A percentile compares a stretch with the other conserved stretches of the same genome.
phyloP scores from a whole-genome alignment of 306 rosid genomes.

The Castanospermum australe region DNA sequence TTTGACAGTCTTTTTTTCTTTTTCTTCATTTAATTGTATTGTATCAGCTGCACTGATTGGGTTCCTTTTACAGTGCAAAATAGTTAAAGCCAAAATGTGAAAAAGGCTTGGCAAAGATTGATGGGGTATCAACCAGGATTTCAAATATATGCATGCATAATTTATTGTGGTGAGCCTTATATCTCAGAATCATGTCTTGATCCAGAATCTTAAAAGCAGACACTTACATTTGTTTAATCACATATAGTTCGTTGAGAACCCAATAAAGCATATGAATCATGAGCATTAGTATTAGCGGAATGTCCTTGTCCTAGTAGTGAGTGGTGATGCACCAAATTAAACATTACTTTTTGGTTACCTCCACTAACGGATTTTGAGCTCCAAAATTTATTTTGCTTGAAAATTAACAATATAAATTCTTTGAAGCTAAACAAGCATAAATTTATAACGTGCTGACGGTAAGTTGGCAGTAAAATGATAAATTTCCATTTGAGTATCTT shows the following conservation, averaged over 20 bases:
- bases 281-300: not conserved
- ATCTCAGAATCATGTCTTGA: conserved; percentile 10
- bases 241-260: not conserved
- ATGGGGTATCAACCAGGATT: conserved; percentile 24
- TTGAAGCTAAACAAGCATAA: not conserved
- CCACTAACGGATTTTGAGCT: not conserved
- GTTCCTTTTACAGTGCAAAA: conserved; percentile 6
- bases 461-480: not conserved
- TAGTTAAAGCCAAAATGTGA: conserved; percentile 16
- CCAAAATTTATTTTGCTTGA: not conserved
- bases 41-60: conserved; percentile 16
- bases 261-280: conserved; percentile 10
- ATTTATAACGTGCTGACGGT: not conserved
- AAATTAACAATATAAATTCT: not conserved
- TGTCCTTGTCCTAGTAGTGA: not conserved
- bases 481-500: not conserved
- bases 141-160: not conserved
- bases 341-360: conserved; percentile 14
- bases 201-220: conserved; percentile 16
- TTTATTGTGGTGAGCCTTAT: not conserved
- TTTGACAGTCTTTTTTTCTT: not conserved
- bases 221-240: not conserved
- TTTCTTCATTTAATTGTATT: not conserved
- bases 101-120: conserved; percentile 22
- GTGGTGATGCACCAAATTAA: not conserved